Base-by-base conservation (phyloP, 768 basidiomycete genomes). In the Boletus pseudopeckii region DNA sequence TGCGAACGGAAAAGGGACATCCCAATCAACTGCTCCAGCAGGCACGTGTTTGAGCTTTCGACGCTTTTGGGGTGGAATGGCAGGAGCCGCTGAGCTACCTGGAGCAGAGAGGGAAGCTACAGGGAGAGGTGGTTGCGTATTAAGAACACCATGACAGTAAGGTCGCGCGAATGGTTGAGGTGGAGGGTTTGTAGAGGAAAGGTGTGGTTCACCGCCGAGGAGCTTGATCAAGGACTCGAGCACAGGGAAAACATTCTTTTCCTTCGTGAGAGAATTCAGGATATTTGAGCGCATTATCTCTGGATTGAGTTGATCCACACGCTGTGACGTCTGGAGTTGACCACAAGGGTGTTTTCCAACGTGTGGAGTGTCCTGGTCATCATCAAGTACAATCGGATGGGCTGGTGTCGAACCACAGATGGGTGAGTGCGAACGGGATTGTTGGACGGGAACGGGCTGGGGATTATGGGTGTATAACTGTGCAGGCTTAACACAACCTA, bases 11-110 rank as follows among this genome's bases (percentile, higher is more conserved):
- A 84, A 91, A 0, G 90, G 90, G 0, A 91, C 80, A 59, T 90
- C 88, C 90, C 90, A 92, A 63, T 90, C 88, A 1, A 68, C 77
- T 1, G 90, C 90, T 11, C 90, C 90, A 20, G 90, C 90, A 33
- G 90, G 90, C 14, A 92, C 88, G 9, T 74, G 71, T 52, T 75
- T 76, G 14, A 90, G 72, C 59, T 80, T 87, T 28, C 88, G 78
- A 55, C 80, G 83, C 70, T 88, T 90, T 18, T 61, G 44, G 7
- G 75, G 62, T 8, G 75, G 65, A 18, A 41, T 13, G 28, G n/a
- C 17, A 26, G 39, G 17, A 13, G 44, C 42, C 33, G 45, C 45
- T 15, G 43, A 45, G 17, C 8, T 18, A 30, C 33, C 33, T 22
- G 38, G 13, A 18, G 34, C 7, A 45, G 59, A 22, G 3, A 10